Evolutionary conservation across 139 green algal genomes (phyloP).

Genomic region (Tetratostichococcus sp.): DNA sequence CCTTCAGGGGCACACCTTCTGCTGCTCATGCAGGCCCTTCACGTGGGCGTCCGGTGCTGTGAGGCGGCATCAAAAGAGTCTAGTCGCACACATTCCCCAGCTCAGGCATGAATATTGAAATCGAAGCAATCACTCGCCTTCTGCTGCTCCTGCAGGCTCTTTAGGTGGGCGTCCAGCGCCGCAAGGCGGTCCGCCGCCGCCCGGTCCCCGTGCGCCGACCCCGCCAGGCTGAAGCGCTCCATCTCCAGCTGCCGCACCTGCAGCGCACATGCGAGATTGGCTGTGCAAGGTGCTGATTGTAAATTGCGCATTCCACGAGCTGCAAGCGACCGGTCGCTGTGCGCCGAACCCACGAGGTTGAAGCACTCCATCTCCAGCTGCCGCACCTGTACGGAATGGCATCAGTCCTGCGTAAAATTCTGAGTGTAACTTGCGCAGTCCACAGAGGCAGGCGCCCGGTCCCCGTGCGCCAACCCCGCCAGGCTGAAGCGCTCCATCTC

Average conservation of each 20-base stretch:
- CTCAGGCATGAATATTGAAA: too few relatives aligned
- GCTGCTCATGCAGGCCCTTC: not conserved
- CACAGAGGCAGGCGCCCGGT: slow-evolving; percentile 47
- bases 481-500: slow-evolving; percentile 96
- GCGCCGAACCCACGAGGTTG: slow-evolving; percentile 50
- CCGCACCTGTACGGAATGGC: slow-evolving; percentile 43
- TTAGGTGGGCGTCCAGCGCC: slow-evolving; percentile 63
- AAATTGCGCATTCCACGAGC: too few relatives aligned
- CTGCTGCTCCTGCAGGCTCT: not conserved
- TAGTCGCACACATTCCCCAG: too few relatives aligned
- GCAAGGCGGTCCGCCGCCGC: slow-evolving; percentile 47
- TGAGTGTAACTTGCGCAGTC: too few relatives aligned
- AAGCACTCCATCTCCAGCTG: slow-evolving; percentile 96
- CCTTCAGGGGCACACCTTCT: too few relatives aligned
- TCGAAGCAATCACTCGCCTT: not conserved
- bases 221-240: slow-evolving; percentile 79
- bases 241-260: slow-evolving; percentile 88
- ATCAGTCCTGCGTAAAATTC: too few relatives aligned
- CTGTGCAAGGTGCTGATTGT: too few relatives aligned
- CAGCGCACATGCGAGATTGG: too few relatives aligned
- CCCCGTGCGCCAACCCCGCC: slow-evolving; percentile 35
- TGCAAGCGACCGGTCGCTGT: slow-evolving; percentile 47
- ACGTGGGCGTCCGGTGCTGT: not conserved
- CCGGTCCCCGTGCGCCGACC: slow-evolving; percentile 42
- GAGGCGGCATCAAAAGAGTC: too few relatives aligned